Evolutionary conservation across 2,329 filamentous ascomycete species (phyloP), one percentile per base, ranked within the genome.

Genomic region (Aspergillus glaucus): DNA sequence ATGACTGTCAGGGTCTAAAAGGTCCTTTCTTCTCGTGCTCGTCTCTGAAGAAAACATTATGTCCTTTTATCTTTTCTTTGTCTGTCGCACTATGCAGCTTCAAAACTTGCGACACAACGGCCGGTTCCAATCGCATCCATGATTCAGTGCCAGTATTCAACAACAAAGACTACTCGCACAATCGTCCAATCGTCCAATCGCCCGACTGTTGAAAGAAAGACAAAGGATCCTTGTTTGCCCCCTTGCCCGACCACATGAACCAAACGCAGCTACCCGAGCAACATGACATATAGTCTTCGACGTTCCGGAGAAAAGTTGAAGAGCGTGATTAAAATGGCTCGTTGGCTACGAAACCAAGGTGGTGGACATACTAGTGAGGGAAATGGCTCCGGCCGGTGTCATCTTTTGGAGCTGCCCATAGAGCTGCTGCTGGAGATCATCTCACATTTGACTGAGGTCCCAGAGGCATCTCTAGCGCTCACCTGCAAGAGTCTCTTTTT

Each of bases 391-490:
- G 45, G 50, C 12, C 61, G 62, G 44, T 68, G 64, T 50, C 57
- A 62, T 50, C 58, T 70, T 2, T 58, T 68, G 43, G 66, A 68
- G 51, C 53, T 70, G 15, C 67, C 67, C 21, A 69, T 66, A 7
- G 67, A 70, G 53, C 46, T 70, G 42, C 51, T 70, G 12, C 52
- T 67, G 17, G 64, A 69, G 48, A 69, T 70, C 44, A 55, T 61
- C 15, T 68, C 66, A 7, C 60, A 70, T 48, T 51, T 70, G 32
- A 57, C 62, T 9, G 54, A 63, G 12, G 47, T 70, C 7, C 63
- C 67, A 36, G 62, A 66, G 44, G 65, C 67, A 15, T 66, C 61
- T 43, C 55, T 70, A 37, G 66, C 67, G n/a, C 53, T 70, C 46
- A 68, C 66, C 17, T 69, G 67, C 55, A 68, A 64, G 51, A 65